Conservation (phyloP, 164 flowering plant genomes). For the Platanus orientalis region DNA sequence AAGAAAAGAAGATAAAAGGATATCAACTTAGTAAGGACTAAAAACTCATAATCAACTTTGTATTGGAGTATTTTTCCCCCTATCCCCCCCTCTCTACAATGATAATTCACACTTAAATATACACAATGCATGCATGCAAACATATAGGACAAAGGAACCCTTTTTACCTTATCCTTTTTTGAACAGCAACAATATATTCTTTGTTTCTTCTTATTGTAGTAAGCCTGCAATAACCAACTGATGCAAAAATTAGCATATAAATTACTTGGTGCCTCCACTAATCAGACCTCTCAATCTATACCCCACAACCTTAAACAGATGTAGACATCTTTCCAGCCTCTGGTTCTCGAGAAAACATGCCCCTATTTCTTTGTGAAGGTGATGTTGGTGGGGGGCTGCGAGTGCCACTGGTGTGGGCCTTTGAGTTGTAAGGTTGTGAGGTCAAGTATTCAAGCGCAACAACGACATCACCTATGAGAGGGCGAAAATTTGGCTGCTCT, state of each 20-base stretch:
- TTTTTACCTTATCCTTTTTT: conserved; percentile 5
- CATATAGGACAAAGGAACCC: not conserved
- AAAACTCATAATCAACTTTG: not conserved
- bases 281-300: not conserved
- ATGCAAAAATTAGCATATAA: not conserved
- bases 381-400: conserved; percentile 18
- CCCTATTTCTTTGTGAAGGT: conserved; percentile 13
- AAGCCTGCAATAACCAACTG: not conserved
- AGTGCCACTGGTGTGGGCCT: conserved; percentile 7
- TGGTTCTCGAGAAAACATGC: conserved; percentile 6
- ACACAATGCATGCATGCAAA: not conserved
- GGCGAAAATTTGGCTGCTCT: conserved; percentile 65
- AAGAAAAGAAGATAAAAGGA: too few species aligned
- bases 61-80: not conserved
- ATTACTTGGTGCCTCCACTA: not conserved
- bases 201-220: conserved; percentile 10
- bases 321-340: conserved; percentile 7
- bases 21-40: too few species aligned
- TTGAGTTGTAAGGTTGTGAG: conserved; percentile 33
- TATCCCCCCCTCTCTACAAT: not conserved
- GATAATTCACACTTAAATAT: not conserved
- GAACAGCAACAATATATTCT: not conserved
- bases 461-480: conserved; percentile 61
- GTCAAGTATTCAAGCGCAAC: conserved; percentile 71
- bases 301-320: conserved; percentile 7